Base-by-base conservation (phyloP, 2,329 filamentous ascomycete species). In the Sporothrix inflata region DNA sequence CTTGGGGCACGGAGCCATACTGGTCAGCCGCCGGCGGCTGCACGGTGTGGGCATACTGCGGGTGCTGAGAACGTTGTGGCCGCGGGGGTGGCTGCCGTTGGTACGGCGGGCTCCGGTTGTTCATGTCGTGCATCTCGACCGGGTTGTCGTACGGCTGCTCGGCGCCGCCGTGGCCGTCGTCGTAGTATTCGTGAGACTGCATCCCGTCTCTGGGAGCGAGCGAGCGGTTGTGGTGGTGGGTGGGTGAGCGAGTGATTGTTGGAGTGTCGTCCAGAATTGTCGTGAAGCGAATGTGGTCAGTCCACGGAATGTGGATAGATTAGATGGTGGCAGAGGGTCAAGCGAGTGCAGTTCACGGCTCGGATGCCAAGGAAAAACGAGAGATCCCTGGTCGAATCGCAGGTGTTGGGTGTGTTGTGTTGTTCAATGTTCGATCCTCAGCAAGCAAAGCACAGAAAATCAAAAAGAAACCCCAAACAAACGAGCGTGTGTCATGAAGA, bases 71-170 rank as follows among this genome's bases (percentile, higher is more conserved):
- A 57, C n/a, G 45, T 12, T 34, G 65, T 4, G 63, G 21, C 24
- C 42, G 63, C 21, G 40, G 63, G 5, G 57, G 61, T 47, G 49
- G 57, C 68, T 27, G 42, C 27, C 60, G 61, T 2, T 74, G 69
- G 30, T 71, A 57, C 8, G 60, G 45, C 9, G 47, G 71, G 53
- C 71, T 70, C 16, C 69, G 66, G 53, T 57, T 45, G n/a, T 70
- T 68, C 14, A 75, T 68, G 5, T 68, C 71, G 30, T 71, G 65
- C 24, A 75, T 69, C 60, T 75, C 74, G n/a, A 75, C 72, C 21
- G 71, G 74, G 61, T 70, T 57, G 12, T 60, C 70, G 42, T 60
- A 60, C 24, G 55, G 63, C 30, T 70, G 49, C 8, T 71, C 69
- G 57, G 65, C n/a, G 66, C 65, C 65, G 40, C 69, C 65, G 40